Percentiles rank a stretch among this genome's conserved stretches.
Conservation (phyloP, 139 green algal species). For the Dunaliella sp. region DNA sequence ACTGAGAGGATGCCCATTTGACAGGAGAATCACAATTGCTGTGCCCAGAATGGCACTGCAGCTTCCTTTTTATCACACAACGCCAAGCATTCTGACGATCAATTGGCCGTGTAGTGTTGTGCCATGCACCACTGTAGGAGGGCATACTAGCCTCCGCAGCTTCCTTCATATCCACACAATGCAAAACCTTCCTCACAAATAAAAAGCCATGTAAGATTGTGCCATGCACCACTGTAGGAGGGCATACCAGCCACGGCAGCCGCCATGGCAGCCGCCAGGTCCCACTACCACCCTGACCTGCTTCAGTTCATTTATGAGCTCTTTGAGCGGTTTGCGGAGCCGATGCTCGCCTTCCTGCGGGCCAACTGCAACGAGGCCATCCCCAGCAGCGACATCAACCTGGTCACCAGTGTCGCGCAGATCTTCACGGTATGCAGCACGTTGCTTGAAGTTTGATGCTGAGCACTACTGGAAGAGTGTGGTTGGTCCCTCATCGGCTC, state of each 20-base stretch:
- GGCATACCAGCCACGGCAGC: background rate
- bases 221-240: background rate
- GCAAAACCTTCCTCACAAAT: no score
- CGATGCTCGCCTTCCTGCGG: constrained; percentile 46
- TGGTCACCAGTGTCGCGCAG: constrained; percentile 34
- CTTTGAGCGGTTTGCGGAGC: constrained; percentile 54
- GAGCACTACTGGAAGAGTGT: no score
- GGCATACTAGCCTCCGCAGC: background rate
- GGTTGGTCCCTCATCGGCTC: no score
- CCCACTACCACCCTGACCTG: background rate
- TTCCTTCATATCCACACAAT: no score
- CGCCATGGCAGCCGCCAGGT: background rate
- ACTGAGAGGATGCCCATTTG: no score
- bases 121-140: background rate
- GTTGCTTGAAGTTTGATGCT: no score
- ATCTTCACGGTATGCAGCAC: constrained; percentile 42
- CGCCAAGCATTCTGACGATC: no score
- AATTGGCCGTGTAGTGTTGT: no score
- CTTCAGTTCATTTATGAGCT: constrained; percentile 45
- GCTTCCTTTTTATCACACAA: no score
- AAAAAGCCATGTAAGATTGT: no score
- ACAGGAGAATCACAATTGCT: no score
- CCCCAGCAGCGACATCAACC: constrained; percentile 56
- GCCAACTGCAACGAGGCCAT: constrained; percentile 46
- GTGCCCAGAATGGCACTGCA: no score